phyloP scores from a whole-genome alignment of 495 filamentous ascomycete species.

The Saxispiralis lemnorum region DNA sequence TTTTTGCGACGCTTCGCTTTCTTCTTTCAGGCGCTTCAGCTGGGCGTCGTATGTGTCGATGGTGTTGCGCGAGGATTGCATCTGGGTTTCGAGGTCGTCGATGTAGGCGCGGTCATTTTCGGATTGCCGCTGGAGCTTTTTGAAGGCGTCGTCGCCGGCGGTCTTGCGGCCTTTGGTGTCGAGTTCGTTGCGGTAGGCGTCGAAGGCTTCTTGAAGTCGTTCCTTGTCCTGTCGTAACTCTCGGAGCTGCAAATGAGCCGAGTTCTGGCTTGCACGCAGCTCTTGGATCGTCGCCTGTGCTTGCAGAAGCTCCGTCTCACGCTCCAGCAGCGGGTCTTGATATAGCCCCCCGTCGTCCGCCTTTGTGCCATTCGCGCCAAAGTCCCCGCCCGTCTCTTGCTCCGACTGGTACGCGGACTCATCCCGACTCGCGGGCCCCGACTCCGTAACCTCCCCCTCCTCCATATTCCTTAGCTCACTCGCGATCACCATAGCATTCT shows the following conservation, averaged over 20 bases:
- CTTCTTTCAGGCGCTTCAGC: slow-evolving; percentile 35
- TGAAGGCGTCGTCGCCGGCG: slow-evolving; percentile 15
- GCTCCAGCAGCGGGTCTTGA: slow-evolving; percentile 23
- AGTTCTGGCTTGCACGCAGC: slow-evolving; percentile 11
- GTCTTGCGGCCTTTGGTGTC: slow-evolving; percentile 14
- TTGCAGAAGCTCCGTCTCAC: slow-evolving; percentile 17
- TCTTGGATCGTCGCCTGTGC: slow-evolving; percentile 14
- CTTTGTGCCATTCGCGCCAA: slow-evolving; percentile 7
- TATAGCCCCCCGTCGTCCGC: slow-evolving; percentile 5
- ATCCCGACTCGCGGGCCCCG: slow-evolving; percentile 7
- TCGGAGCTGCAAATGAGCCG: slow-evolving; percentile 16
- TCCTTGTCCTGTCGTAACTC: slow-evolving; percentile 16
- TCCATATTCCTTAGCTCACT: slow-evolving; percentile 22
- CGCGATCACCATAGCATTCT: slow-evolving; percentile 20
- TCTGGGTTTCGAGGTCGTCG: slow-evolving; percentile 23
- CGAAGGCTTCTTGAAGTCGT: slow-evolving; percentile 23
- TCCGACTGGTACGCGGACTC: slow-evolving; percentile 12
- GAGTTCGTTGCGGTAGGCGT: slow-evolving; percentile 20
- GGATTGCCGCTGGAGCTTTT: slow-evolving; percentile 18
- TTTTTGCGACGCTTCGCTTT: slow-evolving; percentile 22
- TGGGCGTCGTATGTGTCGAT: slow-evolving; percentile 45
- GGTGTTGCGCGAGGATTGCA: slow-evolving; percentile 20
- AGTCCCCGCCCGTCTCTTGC: not conserved
- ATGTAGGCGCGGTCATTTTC: slow-evolving; percentile 24
- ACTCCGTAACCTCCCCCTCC: slow-evolving; percentile 14